A percentile compares a stretch with the other conserved stretches of the same genome.
Conservation (phyloP, 306 rosid genomes). For the Sicyos baderoa region DNA sequence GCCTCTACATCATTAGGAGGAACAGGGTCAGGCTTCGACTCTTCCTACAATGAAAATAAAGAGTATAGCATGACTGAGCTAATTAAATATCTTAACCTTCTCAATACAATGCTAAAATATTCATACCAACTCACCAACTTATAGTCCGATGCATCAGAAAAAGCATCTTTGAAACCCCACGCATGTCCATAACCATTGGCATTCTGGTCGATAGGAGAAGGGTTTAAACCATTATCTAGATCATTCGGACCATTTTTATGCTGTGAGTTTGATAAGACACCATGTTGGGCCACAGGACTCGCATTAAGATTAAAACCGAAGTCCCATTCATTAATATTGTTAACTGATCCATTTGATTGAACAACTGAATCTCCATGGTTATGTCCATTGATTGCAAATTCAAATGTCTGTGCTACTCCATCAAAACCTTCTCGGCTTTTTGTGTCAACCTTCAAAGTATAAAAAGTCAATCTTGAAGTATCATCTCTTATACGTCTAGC, state of each 20-base stretch:
- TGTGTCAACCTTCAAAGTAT: conserved; percentile 35
- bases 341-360: conserved; percentile 35
- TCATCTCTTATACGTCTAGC: not conserved
- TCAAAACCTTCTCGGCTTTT: conserved; percentile 24
- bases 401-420: conserved; percentile 25
- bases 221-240: conserved; percentile 20
- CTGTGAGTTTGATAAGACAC: conserved; percentile 21
- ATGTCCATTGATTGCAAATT: conserved; percentile 24
- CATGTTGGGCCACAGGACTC: conserved; percentile 23
- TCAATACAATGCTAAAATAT: not conserved
- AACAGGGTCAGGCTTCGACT: conserved; percentile 15
- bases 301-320: conserved; percentile 44
- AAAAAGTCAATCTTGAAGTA: conserved; percentile 16
- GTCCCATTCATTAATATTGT: conserved; percentile 36
- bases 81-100: not conserved
- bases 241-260: conserved; percentile 26
- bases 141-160: conserved; percentile 33
- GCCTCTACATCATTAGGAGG: conserved; percentile 16
- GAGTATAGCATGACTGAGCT: not conserved
- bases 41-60: conserved; percentile 28
- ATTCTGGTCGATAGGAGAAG: conserved; percentile 21
- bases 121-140: conserved; percentile 23
- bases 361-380: conserved; percentile 26
- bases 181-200: conserved; percentile 24
- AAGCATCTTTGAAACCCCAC: conserved; percentile 40